Conservation (phyloP, 306 rosid species). For the Gillenia trifoliata region DNA sequence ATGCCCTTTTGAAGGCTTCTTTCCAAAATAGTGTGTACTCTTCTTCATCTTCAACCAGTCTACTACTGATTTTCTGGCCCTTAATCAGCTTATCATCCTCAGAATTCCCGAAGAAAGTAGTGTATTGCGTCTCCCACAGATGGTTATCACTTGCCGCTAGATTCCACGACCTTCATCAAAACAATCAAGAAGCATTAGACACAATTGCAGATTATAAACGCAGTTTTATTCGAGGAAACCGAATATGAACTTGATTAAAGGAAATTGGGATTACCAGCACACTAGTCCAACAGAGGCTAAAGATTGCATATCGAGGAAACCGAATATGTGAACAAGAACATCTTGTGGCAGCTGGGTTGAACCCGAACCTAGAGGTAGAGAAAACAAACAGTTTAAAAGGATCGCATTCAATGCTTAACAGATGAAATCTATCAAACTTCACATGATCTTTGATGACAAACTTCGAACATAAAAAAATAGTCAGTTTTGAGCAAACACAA, state of each 20-base stretch:
- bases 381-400: not conserved
- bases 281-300: slow-evolving; percentile 54
- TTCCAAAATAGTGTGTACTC: slow-evolving; percentile 39
- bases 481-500: not conserved
- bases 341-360: slow-evolving; percentile 63
- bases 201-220: slow-evolving; percentile 3
- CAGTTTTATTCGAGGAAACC: not conserved
- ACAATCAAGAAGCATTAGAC: slow-evolving; percentile 19
- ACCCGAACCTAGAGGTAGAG: slow-evolving; percentile 30
- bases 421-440: not conserved
- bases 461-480: not conserved
- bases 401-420: not conserved
- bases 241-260: slow-evolving; percentile 5
- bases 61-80: not conserved
- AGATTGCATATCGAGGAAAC: slow-evolving; percentile 64
- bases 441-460: not conserved
- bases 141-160: slow-evolving; percentile 63
- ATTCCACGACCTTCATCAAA: slow-evolving; percentile 76
- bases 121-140: slow-evolving; percentile 65
- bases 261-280: slow-evolving; percentile 49
- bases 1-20: slow-evolving; percentile 55
- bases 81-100: slow-evolving; percentile 17
- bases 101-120: slow-evolving; percentile 33
- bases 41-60: slow-evolving; percentile 21
- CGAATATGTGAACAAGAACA: slow-evolving; percentile 59